Base-by-base conservation (phyloP, 352 stramenopile species). In the Blastocystis sp. region DNA sequence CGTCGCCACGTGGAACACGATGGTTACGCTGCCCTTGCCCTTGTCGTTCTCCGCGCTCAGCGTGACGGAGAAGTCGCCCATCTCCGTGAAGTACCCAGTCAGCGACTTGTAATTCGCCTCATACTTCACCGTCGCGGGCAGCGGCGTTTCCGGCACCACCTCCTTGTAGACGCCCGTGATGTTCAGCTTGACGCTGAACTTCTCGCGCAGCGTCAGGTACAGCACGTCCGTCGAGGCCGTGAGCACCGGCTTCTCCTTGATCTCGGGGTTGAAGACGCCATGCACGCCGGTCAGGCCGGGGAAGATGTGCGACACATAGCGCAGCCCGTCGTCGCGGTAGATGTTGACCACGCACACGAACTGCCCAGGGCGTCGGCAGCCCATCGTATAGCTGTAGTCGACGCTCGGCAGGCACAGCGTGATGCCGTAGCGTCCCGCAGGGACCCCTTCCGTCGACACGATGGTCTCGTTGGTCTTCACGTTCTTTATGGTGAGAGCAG, bases 1-100 rank as follows among this genome's bases (percentile, higher is more conserved):
- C 17, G 21, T 64, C 14, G 40, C 74, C 2, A 82, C 74, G 59
- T 66, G 76, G n/a, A 82, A 41, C 23, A 28, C 9, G 19, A 82
- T 9, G 1, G 21, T 60, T 9, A 70, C 61, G 4, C 70, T 17
- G 45, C 21, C 7, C n/a, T 11, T 5, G 21, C 74, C 61, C 3
- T 56, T 28, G 19, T 66, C 41, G 45, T 82, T 82, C 5, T 62
- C 40, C 21, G 74, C 45, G 10, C 14, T 56, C n/a, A 82, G 23
- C 11, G 66, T 76, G 48, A 59, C 28, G 19, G 14, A 56, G 66
- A 23, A 76, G 5, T 7, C 5, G 7, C 66, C 66, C 3, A 21
- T 14, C 64, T 71, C 45, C 5, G 48, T 56, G 48, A 56, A 56
- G 48, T 7, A 56, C 5, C 48, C 48, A 14, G 5, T 56, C 48